phyloP scores from a whole-genome alignment of 169 alveolate species.

The Haemoproteus tartakovskyi region DNA sequence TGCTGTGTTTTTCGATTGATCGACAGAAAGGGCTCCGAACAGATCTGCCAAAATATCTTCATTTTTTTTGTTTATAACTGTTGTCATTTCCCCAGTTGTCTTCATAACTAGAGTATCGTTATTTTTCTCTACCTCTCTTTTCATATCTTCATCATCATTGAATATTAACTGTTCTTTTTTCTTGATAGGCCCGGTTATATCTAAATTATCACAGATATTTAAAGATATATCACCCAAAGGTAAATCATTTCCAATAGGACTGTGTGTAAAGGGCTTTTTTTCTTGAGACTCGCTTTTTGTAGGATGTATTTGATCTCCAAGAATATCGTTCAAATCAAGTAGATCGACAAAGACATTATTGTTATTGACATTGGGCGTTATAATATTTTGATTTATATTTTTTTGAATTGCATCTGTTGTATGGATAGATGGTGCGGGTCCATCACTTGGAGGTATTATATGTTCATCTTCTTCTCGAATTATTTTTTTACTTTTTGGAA shows the following conservation, averaged over 20 bases:
- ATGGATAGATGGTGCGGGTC: background rate
- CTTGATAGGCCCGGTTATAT: background rate
- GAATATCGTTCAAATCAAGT: conserved; percentile 50
- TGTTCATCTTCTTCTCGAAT: conserved; percentile 4
- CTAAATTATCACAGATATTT: background rate
- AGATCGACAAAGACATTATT: conserved; percentile 13
- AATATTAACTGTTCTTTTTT: background rate
- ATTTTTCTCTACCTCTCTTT: no score
- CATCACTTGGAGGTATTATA: background rate
- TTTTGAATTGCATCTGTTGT: background rate
- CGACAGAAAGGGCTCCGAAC: conserved; percentile 45
- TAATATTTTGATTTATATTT: no score
- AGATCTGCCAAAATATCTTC: conserved; percentile 64
- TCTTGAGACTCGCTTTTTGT: background rate
- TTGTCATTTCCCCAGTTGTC: no score
- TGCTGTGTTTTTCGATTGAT: conserved; percentile 14
- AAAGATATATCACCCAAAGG: background rate
- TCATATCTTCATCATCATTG: no score
- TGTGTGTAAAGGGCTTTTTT: no score
- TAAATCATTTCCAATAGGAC: no score
- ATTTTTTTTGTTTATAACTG: conserved; percentile 64
- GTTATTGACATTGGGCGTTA: background rate
- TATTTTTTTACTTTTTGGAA: conserved; percentile 25
- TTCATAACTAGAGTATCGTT: no score
- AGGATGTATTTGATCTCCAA: conserved; percentile 22